Evolutionary conservation across 2,329 filamentous ascomycete genomes (phyloP), one percentile per base, ranked within the genome.

Genomic region (Fulvia fulva): DNA sequence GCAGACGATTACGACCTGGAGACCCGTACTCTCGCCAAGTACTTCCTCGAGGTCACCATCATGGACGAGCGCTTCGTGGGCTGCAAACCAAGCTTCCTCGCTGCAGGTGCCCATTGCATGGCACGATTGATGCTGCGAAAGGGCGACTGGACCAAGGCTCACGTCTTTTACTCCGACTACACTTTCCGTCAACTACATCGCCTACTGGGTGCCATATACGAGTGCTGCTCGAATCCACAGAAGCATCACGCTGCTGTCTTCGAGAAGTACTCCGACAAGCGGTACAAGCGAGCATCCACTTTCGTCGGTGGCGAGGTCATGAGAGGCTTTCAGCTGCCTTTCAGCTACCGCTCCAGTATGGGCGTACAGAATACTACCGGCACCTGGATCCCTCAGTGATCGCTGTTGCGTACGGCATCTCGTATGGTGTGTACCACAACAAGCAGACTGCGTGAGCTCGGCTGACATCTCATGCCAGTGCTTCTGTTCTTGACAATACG

Each of bases 1-100:
- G 94, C 94, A 14, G 94, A 99, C 72, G 91, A 97, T 71, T 99
- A 97, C 71, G 92, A 99, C 71, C 80, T 96, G 49, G 93, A 99
- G 77, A 97, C 93, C 11, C 85, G 94, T 37, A 97, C 94, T 5
- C 79, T 99, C 55, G 91, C 94, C 67, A 99, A 99, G 77, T 99
- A 99, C 77, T 97, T 99, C 76, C 81, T 99, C 25, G 94, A 99
- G 74, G 84, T 97, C 56, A 95, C 91, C 37, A 87, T 97, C 73
- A 97, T 97, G 91, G 94, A 99, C 71, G 92, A 97, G 79, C 89
- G 93, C 21, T 97, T 99, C 70, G 91, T 99, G 34, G 90, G 89
- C 25, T 91, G 88, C 67, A 89, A 90, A 30, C 90, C 93, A 1
- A 97, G 92, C 80, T 97, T 90, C 73, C 78, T 93, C 53, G 90